Evolutionary conservation across 2,329 filamentous ascomycete genomes (phyloP).

Genomic region (Colletotrichum graminicola): DNA sequence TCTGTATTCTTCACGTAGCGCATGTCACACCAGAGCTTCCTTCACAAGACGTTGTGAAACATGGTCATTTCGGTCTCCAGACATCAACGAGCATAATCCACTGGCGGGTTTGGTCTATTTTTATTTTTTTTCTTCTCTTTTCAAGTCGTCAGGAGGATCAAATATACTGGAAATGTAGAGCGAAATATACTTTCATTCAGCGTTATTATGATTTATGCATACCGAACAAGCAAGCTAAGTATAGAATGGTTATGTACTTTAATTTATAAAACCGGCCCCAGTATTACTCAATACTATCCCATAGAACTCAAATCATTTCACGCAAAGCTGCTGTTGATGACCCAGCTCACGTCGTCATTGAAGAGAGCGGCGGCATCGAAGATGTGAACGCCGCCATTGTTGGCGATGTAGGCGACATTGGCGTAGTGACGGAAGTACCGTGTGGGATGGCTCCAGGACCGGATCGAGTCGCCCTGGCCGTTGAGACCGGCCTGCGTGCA

Average conservation of each 20-base stretch:
- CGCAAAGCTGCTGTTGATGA: slow-evolving; percentile 59
- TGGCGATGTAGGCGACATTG: slow-evolving; percentile 61
- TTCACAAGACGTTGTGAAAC: neutral
- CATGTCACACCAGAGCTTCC: too few relatives aligned
- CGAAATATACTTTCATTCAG: too few relatives aligned
- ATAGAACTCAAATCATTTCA: slow-evolving; percentile 42
- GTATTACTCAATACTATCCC: neutral
- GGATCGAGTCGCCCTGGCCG: slow-evolving; percentile 64
- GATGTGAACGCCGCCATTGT: slow-evolving; percentile 66
- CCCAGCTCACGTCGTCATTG: slow-evolving; percentile 67
- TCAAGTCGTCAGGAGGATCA: too few relatives aligned
- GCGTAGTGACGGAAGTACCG: slow-evolving; percentile 68
- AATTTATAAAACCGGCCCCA: neutral
- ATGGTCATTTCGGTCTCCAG: neutral
- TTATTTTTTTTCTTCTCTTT: neutral
- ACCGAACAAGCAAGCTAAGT: neutral
- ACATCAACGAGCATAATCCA: neutral
- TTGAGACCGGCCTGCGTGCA: slow-evolving; percentile 66
- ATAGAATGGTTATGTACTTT: neutral
- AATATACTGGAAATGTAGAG: neutral
- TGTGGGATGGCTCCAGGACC: slow-evolving; percentile 71
- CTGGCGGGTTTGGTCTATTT: too few relatives aligned
- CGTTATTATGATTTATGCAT: too few relatives aligned
- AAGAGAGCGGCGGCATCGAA: slow-evolving; percentile 65
- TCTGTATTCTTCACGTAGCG: too few relatives aligned